phyloP scores from a whole-genome alignment of 306 rosid species.

The Lathyrus oleraceus region DNA sequence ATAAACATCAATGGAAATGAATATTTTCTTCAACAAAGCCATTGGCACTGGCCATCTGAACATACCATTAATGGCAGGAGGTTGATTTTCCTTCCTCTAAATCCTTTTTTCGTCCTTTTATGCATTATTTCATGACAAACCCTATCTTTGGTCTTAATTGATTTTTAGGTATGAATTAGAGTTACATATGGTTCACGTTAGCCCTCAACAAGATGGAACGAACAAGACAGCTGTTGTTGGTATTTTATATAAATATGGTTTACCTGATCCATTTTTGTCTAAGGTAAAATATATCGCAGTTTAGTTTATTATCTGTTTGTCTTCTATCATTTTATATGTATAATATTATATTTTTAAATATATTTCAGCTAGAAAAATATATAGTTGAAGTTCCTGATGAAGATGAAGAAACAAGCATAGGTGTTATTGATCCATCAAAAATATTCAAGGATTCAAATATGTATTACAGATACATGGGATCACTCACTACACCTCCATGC shows the following conservation, averaged over 20 bases:
- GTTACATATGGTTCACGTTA: conserved; percentile 65
- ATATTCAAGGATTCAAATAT: conserved; percentile 35
- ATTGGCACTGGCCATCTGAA: conserved; percentile 84
- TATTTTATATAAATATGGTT: conserved; percentile 57
- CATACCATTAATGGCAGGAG: conserved; percentile 64
- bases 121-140: too few relatives aligned
- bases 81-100: conserved; percentile 25
- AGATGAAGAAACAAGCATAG: conserved; percentile 36
- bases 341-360: not conserved
- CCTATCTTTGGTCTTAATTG: not conserved
- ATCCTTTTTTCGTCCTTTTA: too few relatives aligned
- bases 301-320: too few relatives aligned
- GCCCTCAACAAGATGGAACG: conserved; percentile 37
- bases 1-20: conserved; percentile 49
- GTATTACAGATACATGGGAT: conserved; percentile 66
- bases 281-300: conserved; percentile 54
- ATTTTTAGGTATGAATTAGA: conserved; percentile 63
- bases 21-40: conserved; percentile 54
- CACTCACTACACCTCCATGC: conserved; percentile 76
- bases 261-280: conserved; percentile 52
- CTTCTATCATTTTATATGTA: too few relatives aligned
- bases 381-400: conserved; percentile 34
- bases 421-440: conserved; percentile 50
- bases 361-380: conserved; percentile 46
- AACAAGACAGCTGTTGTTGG: conserved; percentile 55